A percentile compares a stretch with the other conserved stretches of the same genome.
Conservation (phyloP, 345 rosid genomes). For the Psidium guajava region DNA sequence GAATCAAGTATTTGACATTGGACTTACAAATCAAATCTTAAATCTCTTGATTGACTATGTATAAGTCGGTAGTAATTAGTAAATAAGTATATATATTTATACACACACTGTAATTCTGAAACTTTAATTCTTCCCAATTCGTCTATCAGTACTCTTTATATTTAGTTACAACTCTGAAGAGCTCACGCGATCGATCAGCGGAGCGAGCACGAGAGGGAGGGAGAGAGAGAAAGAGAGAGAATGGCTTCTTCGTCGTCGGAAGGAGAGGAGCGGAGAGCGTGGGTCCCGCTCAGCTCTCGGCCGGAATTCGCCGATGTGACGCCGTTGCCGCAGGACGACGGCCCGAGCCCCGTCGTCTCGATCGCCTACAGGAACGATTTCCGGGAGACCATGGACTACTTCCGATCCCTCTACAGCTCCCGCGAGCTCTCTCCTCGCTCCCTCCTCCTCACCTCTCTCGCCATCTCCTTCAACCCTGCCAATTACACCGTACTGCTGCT, state of each 20-base stretch:
- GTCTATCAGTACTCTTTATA: too few species aligned
- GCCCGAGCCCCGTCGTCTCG: slow-evolving; percentile 71
- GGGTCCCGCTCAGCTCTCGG: slow-evolving; percentile 33
- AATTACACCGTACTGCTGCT: slow-evolving; percentile 64
- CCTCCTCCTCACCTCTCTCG: slow-evolving; percentile 47
- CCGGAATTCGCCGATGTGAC: slow-evolving; percentile 72
- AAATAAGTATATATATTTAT: too few species aligned
- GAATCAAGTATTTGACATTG: too few species aligned
- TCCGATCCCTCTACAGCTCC: slow-evolving; percentile 61
- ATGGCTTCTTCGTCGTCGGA: slow-evolving; percentile 9
- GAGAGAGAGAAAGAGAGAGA: neutral
- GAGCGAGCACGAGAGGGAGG: neutral
- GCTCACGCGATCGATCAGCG: too few species aligned
- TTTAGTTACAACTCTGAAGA: too few species aligned
- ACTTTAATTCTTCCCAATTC: too few species aligned
- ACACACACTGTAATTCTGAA: too few species aligned
- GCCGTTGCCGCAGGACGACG: slow-evolving; percentile 74
- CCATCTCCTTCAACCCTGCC: slow-evolving; percentile 57
- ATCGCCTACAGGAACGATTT: slow-evolving; percentile 76
- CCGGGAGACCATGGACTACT: slow-evolving; percentile 82
- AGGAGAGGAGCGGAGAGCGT: slow-evolving; percentile 2
- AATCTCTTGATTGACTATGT: too few species aligned
- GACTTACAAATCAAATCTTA: too few species aligned
- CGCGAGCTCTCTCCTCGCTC: slow-evolving; percentile 79
- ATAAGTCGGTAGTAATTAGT: too few species aligned